Evolutionary conservation across 305 asterid species (phyloP), one percentile per base, ranked within the genome.

Genomic region (Fraxinus sp.): DNA sequence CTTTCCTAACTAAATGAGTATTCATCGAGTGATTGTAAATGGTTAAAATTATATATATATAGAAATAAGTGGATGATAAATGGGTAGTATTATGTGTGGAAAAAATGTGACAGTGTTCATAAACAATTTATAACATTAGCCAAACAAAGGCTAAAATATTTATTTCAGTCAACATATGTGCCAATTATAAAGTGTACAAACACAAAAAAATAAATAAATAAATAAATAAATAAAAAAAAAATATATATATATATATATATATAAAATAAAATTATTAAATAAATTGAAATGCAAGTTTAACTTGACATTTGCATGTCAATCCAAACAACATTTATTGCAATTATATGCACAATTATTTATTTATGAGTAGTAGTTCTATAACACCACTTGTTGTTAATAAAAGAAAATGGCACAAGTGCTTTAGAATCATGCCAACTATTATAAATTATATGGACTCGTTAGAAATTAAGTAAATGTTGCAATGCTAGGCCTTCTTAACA

Each of bases 311-410:
- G 59, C 59, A 49, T 49, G 59, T 49, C 18, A 49, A 14, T 16
- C 20, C 62, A 49, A 14, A 49, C 20, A 49, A 14, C 62, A 4
- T 16, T 49, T 49, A 49, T 4, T 14, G 20, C 6, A 49, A 16
- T 49, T 49, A 14, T 49, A 49, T 4, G 62, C 62, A 49, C 0
- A 16, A 5, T 14, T 49, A 49, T 49, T 49, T 49, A 49, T 49
- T 49, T 39, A 49, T 49, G 20, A 4, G 62, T 49, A 32, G 22
- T 41, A 76, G 44, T 24, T 79, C n/a, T 64, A 84, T 73, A 78
- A 49, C 79, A 62, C 83, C 26, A 37, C 81, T 16, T 78, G 62
- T 16, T 78, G 62, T 33, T 24, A 62, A 24, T 70, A 66, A 80
- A 44, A 79, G 76, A 81, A 75, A 44, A 44, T 10, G 0, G 24